Conservation (phyloP, 2,329 filamentous ascomycete species). For the Fusarium oligoseptatum region DNA sequence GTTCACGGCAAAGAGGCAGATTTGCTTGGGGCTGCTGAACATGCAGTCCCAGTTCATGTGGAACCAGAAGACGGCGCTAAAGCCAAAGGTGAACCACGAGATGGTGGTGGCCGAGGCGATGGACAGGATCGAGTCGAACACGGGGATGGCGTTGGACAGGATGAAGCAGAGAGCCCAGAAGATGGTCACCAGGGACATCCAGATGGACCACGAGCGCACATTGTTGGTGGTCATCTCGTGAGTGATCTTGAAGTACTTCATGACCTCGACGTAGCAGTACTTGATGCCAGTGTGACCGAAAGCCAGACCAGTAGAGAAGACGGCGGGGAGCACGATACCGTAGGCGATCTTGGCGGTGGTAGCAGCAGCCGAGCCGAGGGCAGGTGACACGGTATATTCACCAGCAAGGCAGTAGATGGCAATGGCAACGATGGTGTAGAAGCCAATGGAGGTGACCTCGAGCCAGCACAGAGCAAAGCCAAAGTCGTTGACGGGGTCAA, state of each 20-base stretch:
- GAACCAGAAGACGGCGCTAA: constrained; percentile 54
- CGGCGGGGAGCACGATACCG: constrained; percentile 49
- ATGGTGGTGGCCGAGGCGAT: constrained; percentile 54
- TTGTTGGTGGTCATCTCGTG: constrained; percentile 51
- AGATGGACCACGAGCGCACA: constrained; percentile 52
- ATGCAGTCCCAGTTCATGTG: constrained; percentile 52
- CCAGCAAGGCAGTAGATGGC: constrained; percentile 47
- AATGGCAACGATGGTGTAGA: constrained; percentile 45
- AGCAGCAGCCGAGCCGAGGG: constrained; percentile 43
- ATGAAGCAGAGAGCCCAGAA: constrained; percentile 54
- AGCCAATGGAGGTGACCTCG: constrained; percentile 43
- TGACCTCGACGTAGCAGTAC: constrained; percentile 51
- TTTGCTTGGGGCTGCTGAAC: constrained; percentile 49
- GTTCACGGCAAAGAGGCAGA: constrained; percentile 46
- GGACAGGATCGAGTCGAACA: constrained; percentile 55
- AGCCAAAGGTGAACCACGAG: constrained; percentile 55
- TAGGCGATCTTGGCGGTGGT: constrained; percentile 48
- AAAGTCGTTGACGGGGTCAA: constrained; percentile 51
- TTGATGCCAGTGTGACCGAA: constrained; percentile 53
- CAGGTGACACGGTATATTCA: constrained; percentile 46
- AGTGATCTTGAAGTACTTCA: constrained; percentile 50
- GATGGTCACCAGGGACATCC: constrained; percentile 50
- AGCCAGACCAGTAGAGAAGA: constrained; percentile 49
- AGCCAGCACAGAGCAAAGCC: constrained; percentile 43
- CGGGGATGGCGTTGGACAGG: constrained; percentile 54